phyloP scores from a whole-genome alignment of 2,329 filamentous ascomycete species.

The Aureobasidium sp. region DNA sequence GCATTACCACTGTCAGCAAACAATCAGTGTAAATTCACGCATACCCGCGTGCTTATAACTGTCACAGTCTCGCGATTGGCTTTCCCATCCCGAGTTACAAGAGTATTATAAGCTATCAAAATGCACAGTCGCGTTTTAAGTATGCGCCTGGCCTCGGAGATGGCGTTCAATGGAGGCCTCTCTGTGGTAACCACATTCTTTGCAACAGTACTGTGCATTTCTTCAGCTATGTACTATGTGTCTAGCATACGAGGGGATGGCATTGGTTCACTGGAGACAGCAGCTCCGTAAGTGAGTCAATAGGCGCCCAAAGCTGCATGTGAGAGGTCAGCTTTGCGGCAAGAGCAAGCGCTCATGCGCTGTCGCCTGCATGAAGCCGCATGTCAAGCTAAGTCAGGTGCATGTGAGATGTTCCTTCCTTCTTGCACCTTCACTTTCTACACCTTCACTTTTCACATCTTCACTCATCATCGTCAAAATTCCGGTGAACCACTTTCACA shows the following conservation, averaged over 20 bases:
- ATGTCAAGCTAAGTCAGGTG: not conserved
- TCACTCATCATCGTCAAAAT: too few species aligned
- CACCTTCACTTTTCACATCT: not conserved
- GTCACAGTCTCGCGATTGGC: too few species aligned
- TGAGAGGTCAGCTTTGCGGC: constrained; percentile 2
- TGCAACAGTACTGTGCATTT: not conserved
- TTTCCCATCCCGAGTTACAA: too few species aligned
- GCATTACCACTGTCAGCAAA: not conserved
- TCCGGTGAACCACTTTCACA: not conserved
- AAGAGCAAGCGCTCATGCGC: not conserved
- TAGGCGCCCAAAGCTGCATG: not conserved
- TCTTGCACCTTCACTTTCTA: not conserved
- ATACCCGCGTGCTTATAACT: not conserved
- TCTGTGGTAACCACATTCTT: too few species aligned
- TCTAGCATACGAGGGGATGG: too few species aligned
- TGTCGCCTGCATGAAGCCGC: not conserved
- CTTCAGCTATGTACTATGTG: too few species aligned
- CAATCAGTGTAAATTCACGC: not conserved
- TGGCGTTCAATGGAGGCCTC: too few species aligned
- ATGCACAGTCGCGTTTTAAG: too few species aligned
- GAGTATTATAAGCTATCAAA: too few species aligned
- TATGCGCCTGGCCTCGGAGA: too few species aligned
- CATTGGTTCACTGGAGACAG: not conserved
- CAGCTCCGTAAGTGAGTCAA: not conserved
- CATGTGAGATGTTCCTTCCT: not conserved